Conservation (phyloP, 2,329 filamentous ascomycete species). For the Kalaharituber pfeilii region DNA sequence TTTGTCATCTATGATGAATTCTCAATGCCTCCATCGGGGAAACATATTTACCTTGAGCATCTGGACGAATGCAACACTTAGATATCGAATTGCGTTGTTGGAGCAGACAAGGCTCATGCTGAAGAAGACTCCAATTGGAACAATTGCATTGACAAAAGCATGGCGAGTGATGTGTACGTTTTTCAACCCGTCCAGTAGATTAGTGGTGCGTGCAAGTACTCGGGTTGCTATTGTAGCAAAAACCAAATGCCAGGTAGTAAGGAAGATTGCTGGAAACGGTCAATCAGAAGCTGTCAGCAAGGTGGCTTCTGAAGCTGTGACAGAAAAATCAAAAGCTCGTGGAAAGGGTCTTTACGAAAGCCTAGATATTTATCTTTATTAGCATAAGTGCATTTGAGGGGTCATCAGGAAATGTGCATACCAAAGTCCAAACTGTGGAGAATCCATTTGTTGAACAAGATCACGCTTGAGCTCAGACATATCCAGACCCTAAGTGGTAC, state of each 20-base stretch:
- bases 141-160: slow-evolving; percentile 81
- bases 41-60: slow-evolving; percentile 73
- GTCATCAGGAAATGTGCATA: background rate
- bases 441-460: slow-evolving; percentile 99
- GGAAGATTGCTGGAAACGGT: slow-evolving; percentile 36
- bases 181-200: slow-evolving; percentile 80
- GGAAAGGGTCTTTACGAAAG: too few relatives aligned
- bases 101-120: slow-evolving; percentile 90
- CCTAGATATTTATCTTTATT: slow-evolving; percentile 26
- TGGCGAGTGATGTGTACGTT: slow-evolving; percentile 92
- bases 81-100: slow-evolving; percentile 87
- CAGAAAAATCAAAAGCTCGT: background rate
- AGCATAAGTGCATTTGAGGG: slow-evolving; percentile 18
- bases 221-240: slow-evolving; percentile 94
- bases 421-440: slow-evolving; percentile 29
- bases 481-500: slow-evolving; percentile 77
- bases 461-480: slow-evolving; percentile 75
- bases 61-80: slow-evolving; percentile 93
- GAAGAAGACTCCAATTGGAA: slow-evolving; percentile 92
- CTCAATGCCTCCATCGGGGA: background rate
- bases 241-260: slow-evolving; percentile 88
- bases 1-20: background rate
- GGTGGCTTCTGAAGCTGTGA: background rate
- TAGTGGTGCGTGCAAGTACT: slow-evolving; percentile 75
- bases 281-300: too few relatives aligned